Conservation (phyloP, 1,139 yeast species). For the Blastobotrys serpentis region DNA sequence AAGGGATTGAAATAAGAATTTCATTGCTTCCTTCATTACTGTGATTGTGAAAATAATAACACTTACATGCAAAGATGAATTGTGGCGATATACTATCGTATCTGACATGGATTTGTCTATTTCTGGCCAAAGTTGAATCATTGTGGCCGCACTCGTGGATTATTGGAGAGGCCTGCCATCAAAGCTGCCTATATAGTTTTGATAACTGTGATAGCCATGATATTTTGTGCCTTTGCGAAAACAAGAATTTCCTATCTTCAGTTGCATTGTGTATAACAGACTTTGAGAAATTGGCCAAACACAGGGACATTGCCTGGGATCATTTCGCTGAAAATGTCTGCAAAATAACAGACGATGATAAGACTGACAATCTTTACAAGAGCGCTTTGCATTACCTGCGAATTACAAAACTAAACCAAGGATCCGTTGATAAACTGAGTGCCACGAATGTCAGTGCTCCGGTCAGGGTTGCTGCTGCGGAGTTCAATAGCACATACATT, state of each 20-base stretch:
- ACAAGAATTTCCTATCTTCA: conserved; percentile 33
- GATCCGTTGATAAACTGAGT: conserved; percentile 1
- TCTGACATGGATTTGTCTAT: neutral
- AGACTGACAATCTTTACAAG: conserved; percentile 28
- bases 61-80: neutral
- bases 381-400: conserved; percentile 24
- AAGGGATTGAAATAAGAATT: neutral
- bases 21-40: neutral
- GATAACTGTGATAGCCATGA: conserved; percentile 34
- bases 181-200: conserved; percentile 30
- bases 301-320: conserved; percentile 36
- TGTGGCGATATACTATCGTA: neutral
- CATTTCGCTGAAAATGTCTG: conserved; percentile 33
- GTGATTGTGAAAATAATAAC: too few relatives aligned
- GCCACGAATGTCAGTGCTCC: conserved; percentile 16
- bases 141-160: conserved; percentile 39
- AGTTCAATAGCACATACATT: conserved; percentile 16
- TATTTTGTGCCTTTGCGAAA: conserved; percentile 35
- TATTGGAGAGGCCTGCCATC: conserved; percentile 36
- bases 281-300: conserved; percentile 22
- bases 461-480: conserved; percentile 11
- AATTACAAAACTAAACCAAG: conserved; percentile 11
- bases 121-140: conserved; percentile 20
- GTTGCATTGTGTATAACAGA: conserved; percentile 31
- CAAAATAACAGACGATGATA: conserved; percentile 26